phyloP scores from a whole-genome alignment of 257 asterid species.

The Primulina huaijiensis region DNA sequence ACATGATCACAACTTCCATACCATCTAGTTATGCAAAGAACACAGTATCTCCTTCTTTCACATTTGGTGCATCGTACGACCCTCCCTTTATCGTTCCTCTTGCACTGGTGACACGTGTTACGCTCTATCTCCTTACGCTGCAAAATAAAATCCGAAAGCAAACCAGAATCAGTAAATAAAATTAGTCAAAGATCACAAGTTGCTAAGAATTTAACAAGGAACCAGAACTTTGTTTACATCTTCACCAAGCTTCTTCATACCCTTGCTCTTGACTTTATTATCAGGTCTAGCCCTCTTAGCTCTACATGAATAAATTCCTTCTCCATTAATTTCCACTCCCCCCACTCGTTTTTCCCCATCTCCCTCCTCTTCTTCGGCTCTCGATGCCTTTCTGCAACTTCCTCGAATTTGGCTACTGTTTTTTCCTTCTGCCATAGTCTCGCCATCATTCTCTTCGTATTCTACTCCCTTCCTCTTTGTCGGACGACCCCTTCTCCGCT shows the following conservation, averaged over 20 bases:
- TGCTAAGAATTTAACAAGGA: background rate
- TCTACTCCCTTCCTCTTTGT: slow-evolving; percentile 7
- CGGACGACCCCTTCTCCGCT: background rate
- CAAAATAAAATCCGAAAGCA: slow-evolving; percentile 1
- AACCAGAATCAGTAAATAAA: background rate
- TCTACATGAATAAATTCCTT: background rate
- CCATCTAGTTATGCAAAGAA: slow-evolving; percentile 49
- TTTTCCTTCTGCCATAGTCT: slow-evolving; percentile 1
- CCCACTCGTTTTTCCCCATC: background rate
- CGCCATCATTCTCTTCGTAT: slow-evolving; percentile 4
- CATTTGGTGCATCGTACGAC: slow-evolving; percentile 50
- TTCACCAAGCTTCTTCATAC: background rate
- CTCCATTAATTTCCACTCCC: background rate
- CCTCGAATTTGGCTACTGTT: background rate
- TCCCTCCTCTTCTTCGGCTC: slow-evolving; percentile 1
- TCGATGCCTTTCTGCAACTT: background rate
- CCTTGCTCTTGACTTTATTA: background rate
- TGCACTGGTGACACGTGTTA: slow-evolving; percentile 57
- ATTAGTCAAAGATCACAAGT: background rate
- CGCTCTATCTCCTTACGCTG: slow-evolving; percentile 34
- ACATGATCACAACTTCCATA: slow-evolving; percentile 9
- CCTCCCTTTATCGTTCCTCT: slow-evolving; percentile 55
- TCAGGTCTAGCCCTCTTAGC: slow-evolving; percentile 8
- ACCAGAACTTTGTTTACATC: slow-evolving; percentile 13
- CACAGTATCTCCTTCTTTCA: slow-evolving; percentile 39